Percentiles rank a stretch among this genome's conserved stretches.
phyloP scores from a whole-genome alignment of 306 rosid genomes.

The Lathyrus oleraceus region DNA sequence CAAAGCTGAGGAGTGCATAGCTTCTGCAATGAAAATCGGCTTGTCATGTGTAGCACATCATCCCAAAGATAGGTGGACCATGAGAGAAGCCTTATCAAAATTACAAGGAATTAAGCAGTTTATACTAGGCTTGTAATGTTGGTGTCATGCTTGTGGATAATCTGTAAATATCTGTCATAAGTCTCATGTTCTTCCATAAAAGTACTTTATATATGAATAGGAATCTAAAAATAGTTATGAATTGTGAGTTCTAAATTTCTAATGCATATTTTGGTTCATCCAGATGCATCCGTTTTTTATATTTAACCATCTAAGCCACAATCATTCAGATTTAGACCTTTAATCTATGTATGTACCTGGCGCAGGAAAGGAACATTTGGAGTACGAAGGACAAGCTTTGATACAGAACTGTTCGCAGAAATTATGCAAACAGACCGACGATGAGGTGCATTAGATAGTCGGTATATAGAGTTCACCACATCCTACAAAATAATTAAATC shows the following conservation, averaged over 20 bases:
- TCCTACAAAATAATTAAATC: too few relatives aligned
- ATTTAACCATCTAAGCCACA: too few relatives aligned
- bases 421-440: background rate
- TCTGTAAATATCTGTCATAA: background rate
- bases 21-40: constrained; percentile 33
- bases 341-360: background rate
- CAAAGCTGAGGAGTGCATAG: constrained; percentile 33
- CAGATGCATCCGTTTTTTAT: too few relatives aligned
- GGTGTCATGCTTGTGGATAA: background rate
- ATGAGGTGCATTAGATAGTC: too few relatives aligned
- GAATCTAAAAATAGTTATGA: background rate
- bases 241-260: background rate
- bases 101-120: constrained; percentile 30
- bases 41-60: constrained; percentile 35
- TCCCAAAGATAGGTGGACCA: constrained; percentile 41
- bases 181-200: background rate
- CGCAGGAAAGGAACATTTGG: background rate
- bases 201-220: background rate
- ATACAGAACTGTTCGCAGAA: background rate
- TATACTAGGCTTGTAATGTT: constrained; percentile 6
- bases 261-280: too few relatives aligned
- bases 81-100: constrained; percentile 35
- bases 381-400: background rate
- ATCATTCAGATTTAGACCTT: too few relatives aligned
- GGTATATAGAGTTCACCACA: too few relatives aligned